These are phyloP conservation scores for Fagopyrum esculentum DNA, from an alignment of 148 eudicot genomes.

Conservation along the genomic window DNA sequence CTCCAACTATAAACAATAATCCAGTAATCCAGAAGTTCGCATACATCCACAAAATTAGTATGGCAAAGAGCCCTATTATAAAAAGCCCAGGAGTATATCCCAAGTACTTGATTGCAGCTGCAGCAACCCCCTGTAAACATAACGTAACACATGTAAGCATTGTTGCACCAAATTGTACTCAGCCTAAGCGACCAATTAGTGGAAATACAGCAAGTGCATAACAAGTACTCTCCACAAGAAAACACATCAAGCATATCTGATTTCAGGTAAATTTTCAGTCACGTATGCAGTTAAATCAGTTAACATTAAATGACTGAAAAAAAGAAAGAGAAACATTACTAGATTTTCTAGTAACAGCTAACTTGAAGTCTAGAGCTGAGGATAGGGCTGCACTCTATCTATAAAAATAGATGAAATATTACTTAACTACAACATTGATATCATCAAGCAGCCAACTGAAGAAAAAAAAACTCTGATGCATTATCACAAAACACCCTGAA, in stretches of 20 bases:
- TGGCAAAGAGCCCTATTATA: slow-evolving; percentile 89
- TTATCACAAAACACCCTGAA: background rate
- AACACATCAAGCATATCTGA: background rate
- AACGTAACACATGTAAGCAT: background rate
- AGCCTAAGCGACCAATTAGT: background rate
- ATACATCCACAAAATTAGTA: slow-evolving; percentile 89
- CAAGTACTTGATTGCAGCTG: slow-evolving; percentile 78
- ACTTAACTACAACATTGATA: background rate
- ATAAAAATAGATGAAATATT: background rate
- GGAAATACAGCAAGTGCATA: background rate
- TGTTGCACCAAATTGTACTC: background rate
- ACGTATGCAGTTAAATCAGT: background rate
- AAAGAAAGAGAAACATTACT: background rate
- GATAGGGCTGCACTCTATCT: background rate
- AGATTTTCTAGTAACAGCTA: background rate
- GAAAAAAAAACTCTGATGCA: background rate
- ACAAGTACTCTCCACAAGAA: background rate
- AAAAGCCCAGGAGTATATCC: slow-evolving; percentile 97
- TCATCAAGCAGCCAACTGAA: background rate
- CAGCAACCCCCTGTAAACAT: slow-evolving; percentile 84
- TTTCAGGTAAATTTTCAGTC: background rate
- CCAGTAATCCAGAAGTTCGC: slow-evolving; percentile 99
- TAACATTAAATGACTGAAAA: background rate
- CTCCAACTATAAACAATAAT: slow-evolving; percentile 83
- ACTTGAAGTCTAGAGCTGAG: background rate